Evolutionary conservation across 805 yeast genomes (phyloP), one percentile per base, ranked within the genome.

Genomic region (Candida lessepsii): DNA sequence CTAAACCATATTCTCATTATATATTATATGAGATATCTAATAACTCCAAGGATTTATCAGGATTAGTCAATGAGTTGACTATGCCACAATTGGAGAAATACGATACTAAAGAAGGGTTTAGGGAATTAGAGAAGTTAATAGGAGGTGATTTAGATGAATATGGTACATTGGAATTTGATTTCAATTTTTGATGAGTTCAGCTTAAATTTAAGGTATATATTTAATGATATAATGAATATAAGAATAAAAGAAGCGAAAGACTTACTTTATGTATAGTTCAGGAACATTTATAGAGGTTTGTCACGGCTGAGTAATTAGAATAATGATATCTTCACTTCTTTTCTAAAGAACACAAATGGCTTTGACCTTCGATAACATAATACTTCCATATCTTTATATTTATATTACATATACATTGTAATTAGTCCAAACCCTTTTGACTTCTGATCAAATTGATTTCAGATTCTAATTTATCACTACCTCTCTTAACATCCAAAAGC

Each of bases 391-490:
- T 13, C 44, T 17, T 29, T 17, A 29, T 20, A 32, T 20, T 21
- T n/a, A 32, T 32, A 21, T 21, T n/a, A 32, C 20, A 21, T 21
- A 23, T 13, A 32, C 17, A 32, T 29, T n/a, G n/a, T n/a, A n/a
- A n/a, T n/a, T 36, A 53, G 30, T 56, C 49, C n/a, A 61, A 50
- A 5, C 65, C 68, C 29, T 66, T 58, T 49, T 69, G 75, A 41
- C 70, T 64, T 47, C 67, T 67, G 29, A 70, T 66, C 41, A 69
- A 61, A 45, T 55, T 55, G 19, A 69, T 73, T 50, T 91, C 98
- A 2, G 95, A 81, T 47, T 86, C 90, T 10, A 90, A 67, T 62
- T 88, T 89, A 59, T 93, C 99, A 15, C 80, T 78, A 41, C 87
- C 95, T 57, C 80, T 83, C 64, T 91, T 91, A 11, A 90, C 70